phyloP scores from a whole-genome alignment of 192 early-diverging fungal species.

The Gryganskiella cystojenkinii region DNA sequence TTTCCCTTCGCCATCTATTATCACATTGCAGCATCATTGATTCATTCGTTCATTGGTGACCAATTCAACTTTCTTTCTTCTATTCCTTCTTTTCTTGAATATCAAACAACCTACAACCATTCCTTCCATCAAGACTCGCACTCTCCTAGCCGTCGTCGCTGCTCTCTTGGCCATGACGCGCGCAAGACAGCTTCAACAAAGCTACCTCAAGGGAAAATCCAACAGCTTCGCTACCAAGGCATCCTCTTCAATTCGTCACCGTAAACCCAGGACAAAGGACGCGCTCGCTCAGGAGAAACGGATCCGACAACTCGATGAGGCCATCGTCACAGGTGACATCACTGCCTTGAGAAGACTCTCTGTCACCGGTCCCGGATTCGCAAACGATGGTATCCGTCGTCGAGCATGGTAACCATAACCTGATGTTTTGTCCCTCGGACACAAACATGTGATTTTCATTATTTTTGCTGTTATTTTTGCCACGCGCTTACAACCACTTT shows the following conservation, averaged over 20 bases:
- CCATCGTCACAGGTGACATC: constrained; percentile 47
- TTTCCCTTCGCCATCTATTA: too few species aligned
- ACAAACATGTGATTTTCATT: not conserved
- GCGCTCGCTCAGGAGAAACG: constrained; percentile 38
- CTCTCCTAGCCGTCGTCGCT: constrained; percentile 36
- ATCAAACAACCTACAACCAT: constrained; percentile 15
- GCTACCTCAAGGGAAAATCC: constrained; percentile 14
- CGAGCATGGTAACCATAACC: constrained; percentile 49
- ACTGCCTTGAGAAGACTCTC: constrained; percentile 31
- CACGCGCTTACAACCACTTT: too few species aligned
- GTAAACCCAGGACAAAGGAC: constrained; percentile 37
- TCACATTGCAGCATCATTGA: too few species aligned
- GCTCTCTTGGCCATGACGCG: constrained; percentile 47
- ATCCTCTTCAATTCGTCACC: constrained; percentile 3
- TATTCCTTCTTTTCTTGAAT: constrained; percentile 6
- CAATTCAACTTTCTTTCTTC: not conserved
- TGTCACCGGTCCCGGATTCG: constrained; percentile 52
- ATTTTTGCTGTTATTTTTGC: not conserved
- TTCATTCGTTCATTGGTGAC: too few species aligned
- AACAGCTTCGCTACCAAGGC: not conserved
- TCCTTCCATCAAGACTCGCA: constrained; percentile 42
- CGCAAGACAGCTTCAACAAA: constrained; percentile 28
- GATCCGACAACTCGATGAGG: constrained; percentile 56
- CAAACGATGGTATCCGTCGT: constrained; percentile 59
- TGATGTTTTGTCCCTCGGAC: not conserved